Evolutionary conservation across 2,329 filamentous ascomycete genomes (phyloP).

Genomic region (Pyrenophora tritici-repentis): DNA sequence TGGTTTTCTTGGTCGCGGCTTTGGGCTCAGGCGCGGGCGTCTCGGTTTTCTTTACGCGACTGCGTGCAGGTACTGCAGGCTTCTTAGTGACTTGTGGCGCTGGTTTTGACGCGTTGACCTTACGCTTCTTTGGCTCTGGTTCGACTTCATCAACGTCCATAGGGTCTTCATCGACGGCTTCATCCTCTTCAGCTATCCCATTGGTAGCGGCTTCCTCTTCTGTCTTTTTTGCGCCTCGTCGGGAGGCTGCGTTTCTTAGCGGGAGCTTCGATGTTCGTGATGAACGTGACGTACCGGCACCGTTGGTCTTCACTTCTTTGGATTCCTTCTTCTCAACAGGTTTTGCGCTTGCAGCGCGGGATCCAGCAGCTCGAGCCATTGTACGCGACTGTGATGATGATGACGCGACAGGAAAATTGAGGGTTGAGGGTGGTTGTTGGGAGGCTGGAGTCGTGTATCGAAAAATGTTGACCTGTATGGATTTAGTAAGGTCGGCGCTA

Average conservation of each 20-base stretch:
- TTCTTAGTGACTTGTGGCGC: conserved; percentile 14
- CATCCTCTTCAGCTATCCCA: conserved; percentile 13
- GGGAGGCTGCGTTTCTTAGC: conserved; percentile 25
- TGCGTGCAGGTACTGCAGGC: conserved; percentile 22
- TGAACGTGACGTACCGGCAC: conserved; percentile 36
- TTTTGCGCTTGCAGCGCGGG: conserved; percentile 38
- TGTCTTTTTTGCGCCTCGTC: conserved; percentile 34
- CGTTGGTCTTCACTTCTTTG: conserved; percentile 37
- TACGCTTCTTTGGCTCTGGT: conserved; percentile 20
- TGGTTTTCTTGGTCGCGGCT: conserved; percentile 21
- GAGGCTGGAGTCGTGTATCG: conserved; percentile 36
- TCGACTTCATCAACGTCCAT: conserved; percentile 6
- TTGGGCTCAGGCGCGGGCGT: conserved; percentile 26
- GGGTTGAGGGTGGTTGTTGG: conserved; percentile 16
- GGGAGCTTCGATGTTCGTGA: conserved; percentile 14
- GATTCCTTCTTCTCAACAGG: conserved; percentile 30
- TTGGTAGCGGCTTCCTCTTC: conserved; percentile 21
- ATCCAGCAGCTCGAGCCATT: conserved; percentile 38
- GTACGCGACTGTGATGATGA: conserved; percentile 16
- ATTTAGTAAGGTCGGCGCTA: conserved; percentile 15
- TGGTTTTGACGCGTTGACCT: conserved; percentile 14
- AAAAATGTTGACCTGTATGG: conserved; percentile 28
- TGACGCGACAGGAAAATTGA: conserved; percentile 22
- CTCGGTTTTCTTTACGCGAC: conserved; percentile 36
- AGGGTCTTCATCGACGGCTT: conserved; percentile 7